Percentiles rank a stretch among this genome's conserved stretches.
Conservation (phyloP, 176 grass and related monocot species). For the Luzula sylvatica region DNA sequence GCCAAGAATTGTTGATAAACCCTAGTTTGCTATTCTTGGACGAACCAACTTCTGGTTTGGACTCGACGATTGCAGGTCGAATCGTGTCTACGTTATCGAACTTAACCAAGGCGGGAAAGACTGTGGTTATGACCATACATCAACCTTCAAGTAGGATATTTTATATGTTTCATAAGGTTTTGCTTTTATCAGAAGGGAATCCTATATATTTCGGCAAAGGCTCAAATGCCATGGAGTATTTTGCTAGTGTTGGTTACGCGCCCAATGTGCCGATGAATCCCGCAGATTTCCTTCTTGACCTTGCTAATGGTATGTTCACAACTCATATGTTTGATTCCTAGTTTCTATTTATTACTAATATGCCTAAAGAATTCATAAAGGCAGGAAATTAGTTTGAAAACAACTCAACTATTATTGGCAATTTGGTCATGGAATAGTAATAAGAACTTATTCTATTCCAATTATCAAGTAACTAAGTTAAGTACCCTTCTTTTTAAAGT, state of each 20-base stretch:
- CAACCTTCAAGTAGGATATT: conserved; percentile 46
- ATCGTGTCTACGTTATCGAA: conserved; percentile 29
- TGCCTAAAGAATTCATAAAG: too few relatives aligned
- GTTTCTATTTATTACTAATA: too few relatives aligned
- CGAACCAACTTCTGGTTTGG: conserved; percentile 43
- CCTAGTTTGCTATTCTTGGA: conserved; percentile 39
- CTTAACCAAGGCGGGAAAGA: conserved; percentile 20
- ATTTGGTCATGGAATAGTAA: too few relatives aligned
- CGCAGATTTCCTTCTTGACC: conserved; percentile 45
- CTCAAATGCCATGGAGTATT: conserved; percentile 31
- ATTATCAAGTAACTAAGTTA: too few relatives aligned
- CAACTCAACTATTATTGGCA: too few relatives aligned
- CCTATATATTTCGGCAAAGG: conserved; percentile 31
- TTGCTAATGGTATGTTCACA: conserved; percentile 31
- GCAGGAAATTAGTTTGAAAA: too few relatives aligned
- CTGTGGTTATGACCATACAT: conserved; percentile 48
- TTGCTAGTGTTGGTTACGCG: conserved; percentile 22
- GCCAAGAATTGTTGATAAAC: conserved; percentile 43
- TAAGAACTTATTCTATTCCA: too few relatives aligned
- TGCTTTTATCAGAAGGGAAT: conserved; percentile 34
- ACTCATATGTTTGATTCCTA: too few relatives aligned
- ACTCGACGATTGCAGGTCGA: conserved; percentile 34
- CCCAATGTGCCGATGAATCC: conserved; percentile 32
- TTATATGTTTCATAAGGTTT: conserved; percentile 44
- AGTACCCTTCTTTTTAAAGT: too few relatives aligned